Base-by-base conservation (phyloP, 1,284 basidiomycete species). In the Porogramme epimiltina region DNA sequence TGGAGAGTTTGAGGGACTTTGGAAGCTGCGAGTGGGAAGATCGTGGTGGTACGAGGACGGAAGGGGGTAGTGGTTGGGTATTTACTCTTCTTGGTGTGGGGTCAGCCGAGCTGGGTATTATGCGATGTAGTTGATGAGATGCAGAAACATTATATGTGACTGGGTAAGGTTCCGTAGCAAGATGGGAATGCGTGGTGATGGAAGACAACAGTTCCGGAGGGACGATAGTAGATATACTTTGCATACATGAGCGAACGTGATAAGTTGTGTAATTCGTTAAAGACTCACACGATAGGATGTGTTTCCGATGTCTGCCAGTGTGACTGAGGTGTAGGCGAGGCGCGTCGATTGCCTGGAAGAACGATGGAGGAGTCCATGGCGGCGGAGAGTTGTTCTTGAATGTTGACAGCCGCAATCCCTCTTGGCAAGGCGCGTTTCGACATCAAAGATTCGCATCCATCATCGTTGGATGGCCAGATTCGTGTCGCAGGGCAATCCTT, bases 281-380 rank as follows among this genome's bases (percentile, higher is more conserved):
- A 46, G 18, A 63, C 80, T 60, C 63, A 92, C 89, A 92, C 91
- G 66, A 95, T 89, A 2, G 92, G 93, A 69, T 95, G 91, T 0
- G 88, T 82, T 42, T 82, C 76, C 1, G 90, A 93, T 0, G 92
- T 95, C 47, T 45, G 58, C 59, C 51, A 60, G 44, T 47, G 56
- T 45, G 51, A 58, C 52, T 58, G 59, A 38, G 45, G 49, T 15
- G 23, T 26, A 16, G 31, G 49, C 5, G 43, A n/a, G n/a, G 20
- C 31, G 13, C 16, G 19, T 42, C 45, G 45, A 26, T 42, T 33
- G 23, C 37, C 45, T 66, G 56, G 62, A 34, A 47, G 75, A 70
- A 40, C 70, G 45, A 64, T 70, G 45, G 72, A 64, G 42, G 79
- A 75, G 11, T 74, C 69, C 33, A 87, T 80, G 2, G 84, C 84